Percentiles rank a stretch among this genome's conserved stretches.
These are phyloP conservation scores for Hyphopichia pseudoburtonii DNA, from an alignment of 1,139 yeast genomes.

Conservation along the genomic window DNA sequence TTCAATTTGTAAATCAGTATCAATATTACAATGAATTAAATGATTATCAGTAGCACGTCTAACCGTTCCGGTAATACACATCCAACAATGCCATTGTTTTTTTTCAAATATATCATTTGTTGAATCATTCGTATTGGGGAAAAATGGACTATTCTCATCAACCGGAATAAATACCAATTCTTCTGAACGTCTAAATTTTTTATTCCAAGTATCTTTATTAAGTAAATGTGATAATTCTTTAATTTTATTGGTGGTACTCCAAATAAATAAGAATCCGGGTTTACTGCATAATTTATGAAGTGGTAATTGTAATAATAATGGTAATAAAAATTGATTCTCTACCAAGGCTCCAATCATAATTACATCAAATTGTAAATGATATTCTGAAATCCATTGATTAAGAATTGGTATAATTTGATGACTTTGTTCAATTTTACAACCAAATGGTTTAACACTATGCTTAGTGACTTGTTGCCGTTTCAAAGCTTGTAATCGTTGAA, in stretches of 20 bases:
- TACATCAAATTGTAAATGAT: constrained; percentile 73
- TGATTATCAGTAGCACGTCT: constrained; percentile 81
- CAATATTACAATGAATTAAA: constrained; percentile 87
- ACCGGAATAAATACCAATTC: constrained; percentile 73
- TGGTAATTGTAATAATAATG: constrained; percentile 63
- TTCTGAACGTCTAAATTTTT: constrained; percentile 83
- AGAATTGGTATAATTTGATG: constrained; percentile 57
- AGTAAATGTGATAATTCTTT: constrained; percentile 58
- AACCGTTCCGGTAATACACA: constrained; percentile 95
- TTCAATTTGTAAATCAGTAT: constrained; percentile 78
- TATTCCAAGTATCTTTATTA: constrained; percentile 62
- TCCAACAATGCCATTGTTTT: constrained; percentile 93
- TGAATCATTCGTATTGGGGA: constrained; percentile 44
- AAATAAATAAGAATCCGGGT: constrained; percentile 82
- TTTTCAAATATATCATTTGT: constrained; percentile 28
- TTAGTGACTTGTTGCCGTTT: constrained; percentile 50
- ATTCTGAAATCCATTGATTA: constrained; percentile 56
- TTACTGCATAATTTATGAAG: constrained; percentile 71
- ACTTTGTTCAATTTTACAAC: constrained; percentile 54
- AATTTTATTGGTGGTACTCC: constrained; percentile 79
- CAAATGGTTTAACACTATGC: constrained; percentile 64
- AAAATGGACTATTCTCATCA: constrained; percentile 58
- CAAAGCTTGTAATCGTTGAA: constrained; percentile 63
- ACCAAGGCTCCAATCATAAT: constrained; percentile 87
- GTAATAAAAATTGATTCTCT: constrained; percentile 65